phyloP scores from a whole-genome alignment of 2,329 filamentous ascomycete genomes.

The Hypoxylon sp. region DNA sequence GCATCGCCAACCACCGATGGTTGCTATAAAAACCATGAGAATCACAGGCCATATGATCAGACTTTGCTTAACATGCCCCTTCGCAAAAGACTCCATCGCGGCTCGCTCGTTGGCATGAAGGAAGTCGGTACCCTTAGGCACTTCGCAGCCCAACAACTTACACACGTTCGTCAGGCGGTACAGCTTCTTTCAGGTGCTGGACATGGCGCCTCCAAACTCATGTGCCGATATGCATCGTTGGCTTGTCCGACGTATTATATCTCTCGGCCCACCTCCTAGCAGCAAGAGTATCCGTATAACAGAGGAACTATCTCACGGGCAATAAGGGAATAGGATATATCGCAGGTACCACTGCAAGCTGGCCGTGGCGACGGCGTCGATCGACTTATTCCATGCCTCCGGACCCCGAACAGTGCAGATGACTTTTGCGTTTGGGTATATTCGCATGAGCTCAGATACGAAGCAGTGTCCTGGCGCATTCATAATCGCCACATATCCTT shows the following conservation, averaged over 20 bases:
- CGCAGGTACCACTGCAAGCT: constrained; percentile 43
- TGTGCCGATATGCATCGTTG: constrained; percentile 17
- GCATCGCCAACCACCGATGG: constrained; percentile 16
- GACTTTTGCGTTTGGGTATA: constrained; percentile 50
- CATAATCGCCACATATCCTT: constrained; percentile 49
- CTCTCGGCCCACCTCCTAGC: constrained; percentile 43
- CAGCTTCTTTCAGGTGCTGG: constrained; percentile 43
- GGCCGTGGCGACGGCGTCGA: constrained; percentile 39
- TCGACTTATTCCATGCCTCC: constrained; percentile 47
- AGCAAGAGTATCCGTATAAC: constrained; percentile 36
- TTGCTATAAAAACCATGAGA: constrained; percentile 23
- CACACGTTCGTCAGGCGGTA: constrained; percentile 43
- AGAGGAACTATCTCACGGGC: constrained; percentile 39
- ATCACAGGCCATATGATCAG: constrained; percentile 41
- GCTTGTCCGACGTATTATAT: constrained; percentile 33
- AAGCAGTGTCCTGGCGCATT: constrained; percentile 47
- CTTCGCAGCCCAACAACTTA: constrained; percentile 39
- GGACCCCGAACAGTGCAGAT: constrained; percentile 49
- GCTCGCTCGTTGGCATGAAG: constrained; percentile 44
- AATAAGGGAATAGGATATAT: constrained; percentile 37
- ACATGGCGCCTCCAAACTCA: constrained; percentile 44
- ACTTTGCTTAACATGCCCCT: constrained; percentile 39
- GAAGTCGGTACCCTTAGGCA: constrained; percentile 43
- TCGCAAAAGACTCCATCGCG: constrained; percentile 44
- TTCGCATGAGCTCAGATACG: constrained; percentile 46